phyloP scores from a whole-genome alignment of 495 filamentous ascomycete species.

The Copromyces sp. region DNA sequence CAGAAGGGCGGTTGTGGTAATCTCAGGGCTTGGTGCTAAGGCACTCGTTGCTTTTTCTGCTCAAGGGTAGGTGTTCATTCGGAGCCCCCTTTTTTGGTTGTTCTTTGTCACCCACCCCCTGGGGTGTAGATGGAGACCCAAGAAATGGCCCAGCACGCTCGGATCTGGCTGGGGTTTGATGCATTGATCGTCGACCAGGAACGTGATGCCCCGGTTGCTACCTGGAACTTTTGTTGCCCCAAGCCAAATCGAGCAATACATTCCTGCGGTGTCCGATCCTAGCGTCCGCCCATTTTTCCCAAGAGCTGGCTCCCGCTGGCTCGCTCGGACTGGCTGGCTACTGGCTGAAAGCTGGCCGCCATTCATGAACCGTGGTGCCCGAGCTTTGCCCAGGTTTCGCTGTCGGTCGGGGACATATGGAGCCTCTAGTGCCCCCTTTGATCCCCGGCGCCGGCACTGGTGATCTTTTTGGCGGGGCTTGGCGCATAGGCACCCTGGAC shows the following conservation, averaged over 20 bases:
- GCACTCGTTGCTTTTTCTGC: slow-evolving; percentile 3
- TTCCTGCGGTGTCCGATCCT: slow-evolving; percentile 19
- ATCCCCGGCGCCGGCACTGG: neutral
- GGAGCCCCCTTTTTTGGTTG: neutral
- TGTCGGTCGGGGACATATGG: neutral
- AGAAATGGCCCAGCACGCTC: neutral
- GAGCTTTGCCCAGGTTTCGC: neutral
- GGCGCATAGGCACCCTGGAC: neutral
- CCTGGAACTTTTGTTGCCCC: slow-evolving; percentile 6
- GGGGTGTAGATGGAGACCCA: neutral
- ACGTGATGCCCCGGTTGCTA: neutral
- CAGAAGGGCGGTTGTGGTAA: neutral
- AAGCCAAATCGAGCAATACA: slow-evolving; percentile 14
- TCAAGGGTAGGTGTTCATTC: neutral
- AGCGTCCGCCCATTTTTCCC: slow-evolving; percentile 6
- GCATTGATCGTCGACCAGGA: slow-evolving; percentile 27
- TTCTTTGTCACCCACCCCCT: slow-evolving; percentile 4
- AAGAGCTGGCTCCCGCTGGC: neutral
- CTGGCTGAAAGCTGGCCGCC: neutral
- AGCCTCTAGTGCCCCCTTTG: neutral
- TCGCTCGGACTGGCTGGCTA: neutral
- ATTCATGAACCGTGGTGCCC: neutral
- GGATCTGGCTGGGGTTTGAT: slow-evolving; percentile 2
- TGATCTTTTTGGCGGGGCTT: neutral
- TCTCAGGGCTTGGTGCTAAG: neutral